A percentile compares a stretch with the other conserved stretches of the same genome.
phyloP scores from a whole-genome alignment of 129 eudicot genomes.

The Daucus carota region DNA sequence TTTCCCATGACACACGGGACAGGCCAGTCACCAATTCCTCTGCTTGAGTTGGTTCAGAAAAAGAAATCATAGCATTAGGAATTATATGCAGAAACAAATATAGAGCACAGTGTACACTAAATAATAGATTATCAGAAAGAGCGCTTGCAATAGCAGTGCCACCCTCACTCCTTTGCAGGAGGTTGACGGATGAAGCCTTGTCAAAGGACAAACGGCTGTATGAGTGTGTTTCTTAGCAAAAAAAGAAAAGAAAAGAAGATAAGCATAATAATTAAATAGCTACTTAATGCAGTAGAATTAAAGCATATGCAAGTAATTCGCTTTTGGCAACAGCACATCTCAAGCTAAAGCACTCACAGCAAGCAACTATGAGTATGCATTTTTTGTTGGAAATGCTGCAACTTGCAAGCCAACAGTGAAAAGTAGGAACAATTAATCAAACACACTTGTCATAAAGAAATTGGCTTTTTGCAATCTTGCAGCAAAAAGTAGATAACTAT shows the following conservation, averaged over 20 bases:
- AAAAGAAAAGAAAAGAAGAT: neutral
- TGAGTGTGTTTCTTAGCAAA: no score
- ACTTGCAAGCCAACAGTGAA: neutral
- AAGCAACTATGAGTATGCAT: neutral
- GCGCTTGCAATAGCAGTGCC: no score
- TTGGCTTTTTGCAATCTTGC: neutral
- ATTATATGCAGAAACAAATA: neutral
- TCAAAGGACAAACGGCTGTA: no score
- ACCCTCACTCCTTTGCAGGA: no score
- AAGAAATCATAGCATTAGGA: neutral
- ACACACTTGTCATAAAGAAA: neutral
- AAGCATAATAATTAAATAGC: no score
- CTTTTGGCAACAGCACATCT: neutral
- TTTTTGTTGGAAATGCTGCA: neutral
- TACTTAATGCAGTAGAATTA: no score
- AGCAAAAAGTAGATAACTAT: neutral
- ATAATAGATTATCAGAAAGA: neutral
- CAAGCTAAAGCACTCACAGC: neutral
- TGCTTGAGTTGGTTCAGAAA: slow-evolving; percentile 18
- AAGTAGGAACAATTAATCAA: neutral
- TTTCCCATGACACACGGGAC: slow-evolving; percentile 87
- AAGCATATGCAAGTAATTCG: neutral
- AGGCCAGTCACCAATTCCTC: slow-evolving; percentile 78
- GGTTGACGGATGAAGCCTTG: no score
- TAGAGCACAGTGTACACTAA: neutral